phyloP scores from a whole-genome alignment of 768 basidiomycete species.

The Lactifluus piperatus region DNA sequence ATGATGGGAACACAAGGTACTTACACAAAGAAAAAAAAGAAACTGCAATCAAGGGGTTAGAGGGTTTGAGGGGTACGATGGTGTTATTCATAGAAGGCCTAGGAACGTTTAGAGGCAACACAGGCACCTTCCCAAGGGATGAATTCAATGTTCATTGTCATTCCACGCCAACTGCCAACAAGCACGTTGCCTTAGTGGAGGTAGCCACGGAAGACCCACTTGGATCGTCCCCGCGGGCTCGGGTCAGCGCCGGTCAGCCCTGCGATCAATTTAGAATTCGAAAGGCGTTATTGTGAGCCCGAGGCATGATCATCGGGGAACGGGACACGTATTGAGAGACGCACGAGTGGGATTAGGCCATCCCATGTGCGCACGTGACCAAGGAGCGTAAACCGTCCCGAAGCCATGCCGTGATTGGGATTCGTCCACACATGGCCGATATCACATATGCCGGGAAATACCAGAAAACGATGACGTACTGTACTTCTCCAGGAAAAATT shows the following conservation, averaged over 20 bases:
- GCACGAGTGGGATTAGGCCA: slow-evolving; percentile 31
- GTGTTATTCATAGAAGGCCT: background rate
- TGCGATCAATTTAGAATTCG: background rate
- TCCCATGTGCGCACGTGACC: slow-evolving; percentile 32
- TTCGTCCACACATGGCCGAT: slow-evolving; percentile 36
- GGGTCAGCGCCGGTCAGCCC: too few relatives aligned
- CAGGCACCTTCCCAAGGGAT: slow-evolving; percentile 59
- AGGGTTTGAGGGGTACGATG: background rate
- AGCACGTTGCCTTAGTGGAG: slow-evolving; percentile 54
- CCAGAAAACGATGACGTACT: slow-evolving; percentile 14
- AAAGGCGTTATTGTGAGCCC: background rate
- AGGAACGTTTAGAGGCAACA: slow-evolving; percentile 40
- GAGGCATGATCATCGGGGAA: background rate
- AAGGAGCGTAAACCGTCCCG: slow-evolving; percentile 29
- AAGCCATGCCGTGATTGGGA: slow-evolving; percentile 29
- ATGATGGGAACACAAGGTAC: background rate
- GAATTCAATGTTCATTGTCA: slow-evolving; percentile 35
- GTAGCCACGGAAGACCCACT: slow-evolving; percentile 60
- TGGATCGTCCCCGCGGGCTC: slow-evolving; percentile 12
- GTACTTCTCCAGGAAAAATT: slow-evolving; percentile 54
- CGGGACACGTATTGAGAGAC: slow-evolving; percentile 22
- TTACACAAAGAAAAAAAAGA: background rate
- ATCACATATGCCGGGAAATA: background rate
- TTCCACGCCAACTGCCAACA: slow-evolving; percentile 63
- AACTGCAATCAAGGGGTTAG: background rate